Conservation (phyloP, 345 rosid species). For the Arabidopsis arenosa region DNA sequence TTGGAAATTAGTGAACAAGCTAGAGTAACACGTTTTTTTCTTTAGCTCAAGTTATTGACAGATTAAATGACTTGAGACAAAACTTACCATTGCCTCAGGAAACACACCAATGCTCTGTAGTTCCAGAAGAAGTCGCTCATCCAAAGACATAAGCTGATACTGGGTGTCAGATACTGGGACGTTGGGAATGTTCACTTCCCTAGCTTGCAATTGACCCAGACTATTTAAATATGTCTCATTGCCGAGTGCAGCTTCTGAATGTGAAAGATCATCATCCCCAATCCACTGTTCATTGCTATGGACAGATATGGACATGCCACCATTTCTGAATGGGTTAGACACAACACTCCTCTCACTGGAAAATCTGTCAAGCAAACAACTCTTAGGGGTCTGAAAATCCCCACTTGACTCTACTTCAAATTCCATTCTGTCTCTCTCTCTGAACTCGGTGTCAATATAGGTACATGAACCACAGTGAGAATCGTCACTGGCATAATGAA, state of each 20-base stretch:
- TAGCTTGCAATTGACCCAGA: conserved; percentile 55
- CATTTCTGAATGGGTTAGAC: conserved; percentile 65
- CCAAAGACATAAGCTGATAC: conserved; percentile 75
- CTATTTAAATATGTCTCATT: conserved; percentile 72
- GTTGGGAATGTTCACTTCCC: conserved; percentile 56
- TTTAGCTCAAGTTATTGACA: conserved; percentile 7
- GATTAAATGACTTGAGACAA: conserved; percentile 13
- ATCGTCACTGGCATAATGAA: conserved; percentile 92
- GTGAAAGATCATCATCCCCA: conserved; percentile 75
- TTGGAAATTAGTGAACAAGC: conserved; percentile 22
- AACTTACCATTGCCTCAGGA: conserved; percentile 80
- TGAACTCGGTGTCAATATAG: conserved; percentile 78
- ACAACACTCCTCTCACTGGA: conserved; percentile 74
- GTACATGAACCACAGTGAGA: conserved; percentile 97
- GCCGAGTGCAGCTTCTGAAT: conserved; percentile 60
- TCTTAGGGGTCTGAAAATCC: conserved; percentile 72
- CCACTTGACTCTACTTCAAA: conserved; percentile 87
- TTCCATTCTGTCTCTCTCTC: conserved; percentile 89
- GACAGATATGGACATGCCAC: conserved; percentile 65
- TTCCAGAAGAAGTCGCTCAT: conserved; percentile 85
- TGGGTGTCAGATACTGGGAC: conserved; percentile 61
- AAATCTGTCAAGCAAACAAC: conserved; percentile 62
- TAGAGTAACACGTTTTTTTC: conserved; percentile 3
- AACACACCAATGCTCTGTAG: conserved; percentile 82
- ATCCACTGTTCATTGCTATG: conserved; percentile 77